Percentiles rank a stretch among this genome's conserved stretches.
Evolutionary conservation across 176 grass and related monocot genomes (phyloP).

Genomic region (Cocos nucifera): DNA sequence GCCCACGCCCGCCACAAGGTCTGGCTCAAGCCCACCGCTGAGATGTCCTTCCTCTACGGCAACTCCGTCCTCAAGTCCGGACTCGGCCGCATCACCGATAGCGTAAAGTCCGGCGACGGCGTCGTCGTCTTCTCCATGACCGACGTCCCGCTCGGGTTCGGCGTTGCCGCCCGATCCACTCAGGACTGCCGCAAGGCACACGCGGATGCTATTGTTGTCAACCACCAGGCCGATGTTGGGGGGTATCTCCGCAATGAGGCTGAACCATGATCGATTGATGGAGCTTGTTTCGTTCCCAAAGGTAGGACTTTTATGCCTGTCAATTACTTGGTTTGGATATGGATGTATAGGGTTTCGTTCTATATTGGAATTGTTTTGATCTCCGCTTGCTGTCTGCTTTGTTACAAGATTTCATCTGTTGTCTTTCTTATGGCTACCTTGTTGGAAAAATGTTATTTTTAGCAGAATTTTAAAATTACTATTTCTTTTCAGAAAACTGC

Average conservation of each 20-base stretch:
- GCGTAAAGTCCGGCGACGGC: constrained; percentile 57
- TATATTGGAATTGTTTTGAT: too few species aligned
- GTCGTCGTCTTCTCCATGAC: constrained; percentile 81
- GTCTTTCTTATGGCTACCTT: too few species aligned
- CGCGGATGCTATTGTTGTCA: constrained; percentile 60
- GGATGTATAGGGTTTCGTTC: too few species aligned
- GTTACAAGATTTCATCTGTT: too few species aligned
- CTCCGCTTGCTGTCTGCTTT: too few species aligned
- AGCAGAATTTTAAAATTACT: too few species aligned
- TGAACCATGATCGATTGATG: constrained; percentile 24
- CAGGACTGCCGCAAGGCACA: constrained; percentile 85
- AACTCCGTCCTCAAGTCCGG: constrained; percentile 82
- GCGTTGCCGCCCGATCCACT: constrained; percentile 49
- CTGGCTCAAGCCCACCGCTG: constrained; percentile 80
- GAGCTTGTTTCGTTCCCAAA: too few species aligned
- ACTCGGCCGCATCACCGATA: constrained; percentile 83
- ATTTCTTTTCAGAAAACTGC: too few species aligned
- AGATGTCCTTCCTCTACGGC: constrained; percentile 78
- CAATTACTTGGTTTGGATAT: too few species aligned
- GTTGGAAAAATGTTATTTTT: too few species aligned
- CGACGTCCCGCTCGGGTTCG: constrained; percentile 72
- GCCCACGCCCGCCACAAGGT: constrained; percentile 77
- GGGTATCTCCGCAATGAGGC: constrained; percentile 78
- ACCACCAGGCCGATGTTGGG: constrained; percentile 63
- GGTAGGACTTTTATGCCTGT: too few species aligned